Evolutionary conservation across 2,329 filamentous ascomycete genomes (phyloP).

Genomic region (Penicillium aurantiogriseum): DNA sequence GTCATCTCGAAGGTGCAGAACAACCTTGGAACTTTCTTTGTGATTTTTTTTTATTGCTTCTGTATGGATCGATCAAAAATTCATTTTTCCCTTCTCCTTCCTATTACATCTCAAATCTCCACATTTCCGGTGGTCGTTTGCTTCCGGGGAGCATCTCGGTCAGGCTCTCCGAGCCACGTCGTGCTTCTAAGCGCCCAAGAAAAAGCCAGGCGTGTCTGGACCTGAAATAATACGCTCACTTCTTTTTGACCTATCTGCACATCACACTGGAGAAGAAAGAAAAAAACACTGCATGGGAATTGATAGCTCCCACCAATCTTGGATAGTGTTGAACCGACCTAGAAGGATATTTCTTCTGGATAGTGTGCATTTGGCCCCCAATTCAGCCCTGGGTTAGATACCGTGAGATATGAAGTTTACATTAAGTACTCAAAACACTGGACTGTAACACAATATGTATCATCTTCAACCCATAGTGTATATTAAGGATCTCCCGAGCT

Average conservation of each 20-base stretch:
- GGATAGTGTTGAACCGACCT: not conserved
- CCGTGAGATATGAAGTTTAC: not conserved
- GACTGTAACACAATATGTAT: not conserved
- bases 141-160: not conserved
- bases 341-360: too few species aligned
- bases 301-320: not conserved
- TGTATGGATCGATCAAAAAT: not conserved
- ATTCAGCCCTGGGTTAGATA: not conserved
- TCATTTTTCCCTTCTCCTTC: not conserved
- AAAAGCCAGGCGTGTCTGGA: constrained; percentile 3
- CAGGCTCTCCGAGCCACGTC: not conserved
- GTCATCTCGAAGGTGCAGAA: constrained; percentile 8
- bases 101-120: not conserved
- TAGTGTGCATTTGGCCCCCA: not conserved
- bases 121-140: not conserved
- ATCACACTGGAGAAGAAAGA: not conserved
- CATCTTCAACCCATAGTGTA: not conserved
- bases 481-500: not conserved
- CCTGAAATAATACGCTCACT: not conserved
- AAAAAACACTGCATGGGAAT: not conserved
- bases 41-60: not conserved
- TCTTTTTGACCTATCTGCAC: not conserved
- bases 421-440: not conserved
- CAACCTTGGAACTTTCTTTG: constrained; percentile 13
- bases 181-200: constrained; percentile 1